Conservation (phyloP, 2,329 filamentous ascomycete genomes). For the Tolypocladium endophyticum region DNA sequence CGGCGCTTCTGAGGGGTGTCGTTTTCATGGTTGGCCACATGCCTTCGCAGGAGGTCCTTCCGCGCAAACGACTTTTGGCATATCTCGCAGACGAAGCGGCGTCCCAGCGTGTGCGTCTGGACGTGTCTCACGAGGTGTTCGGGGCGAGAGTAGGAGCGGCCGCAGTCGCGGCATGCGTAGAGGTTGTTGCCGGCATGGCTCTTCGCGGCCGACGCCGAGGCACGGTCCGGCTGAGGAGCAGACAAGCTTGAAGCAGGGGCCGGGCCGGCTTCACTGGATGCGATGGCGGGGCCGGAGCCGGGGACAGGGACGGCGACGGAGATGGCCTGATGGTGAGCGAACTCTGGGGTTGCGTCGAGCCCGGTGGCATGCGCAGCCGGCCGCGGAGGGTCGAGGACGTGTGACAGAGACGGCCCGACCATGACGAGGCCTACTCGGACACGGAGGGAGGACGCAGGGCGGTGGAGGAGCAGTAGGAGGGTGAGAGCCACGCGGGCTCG, state of each 20-base stretch:
- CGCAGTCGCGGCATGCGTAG: slow-evolving; percentile 42
- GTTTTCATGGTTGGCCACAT: slow-evolving; percentile 40
- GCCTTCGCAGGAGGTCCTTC: slow-evolving; percentile 42
- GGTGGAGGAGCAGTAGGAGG: not conserved
- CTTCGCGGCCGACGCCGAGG: not conserved
- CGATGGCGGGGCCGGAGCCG: not conserved
- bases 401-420: slow-evolving; percentile 20
- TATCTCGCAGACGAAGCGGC: slow-evolving; percentile 37
- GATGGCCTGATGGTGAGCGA: not conserved
- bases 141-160: slow-evolving; percentile 39
- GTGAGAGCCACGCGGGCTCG: not conserved
- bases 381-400: slow-evolving; percentile 19
- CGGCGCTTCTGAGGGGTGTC: slow-evolving; percentile 36
- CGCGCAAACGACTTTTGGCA: slow-evolving; percentile 44
- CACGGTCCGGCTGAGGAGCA: not conserved
- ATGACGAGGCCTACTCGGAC: slow-evolving; percentile 10
- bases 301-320: not conserved
- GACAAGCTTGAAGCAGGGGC: not conserved
- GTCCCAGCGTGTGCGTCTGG: slow-evolving; percentile 38
- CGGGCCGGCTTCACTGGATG: not conserved
- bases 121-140: slow-evolving; percentile 44
- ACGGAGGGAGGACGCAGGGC: not conserved
- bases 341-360: not conserved
- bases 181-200: slow-evolving; percentile 21
- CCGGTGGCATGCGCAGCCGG: slow-evolving; percentile 7